phyloP scores from a whole-genome alignment of 75 land plant species.

The Sequoiadendron giganteum region DNA sequence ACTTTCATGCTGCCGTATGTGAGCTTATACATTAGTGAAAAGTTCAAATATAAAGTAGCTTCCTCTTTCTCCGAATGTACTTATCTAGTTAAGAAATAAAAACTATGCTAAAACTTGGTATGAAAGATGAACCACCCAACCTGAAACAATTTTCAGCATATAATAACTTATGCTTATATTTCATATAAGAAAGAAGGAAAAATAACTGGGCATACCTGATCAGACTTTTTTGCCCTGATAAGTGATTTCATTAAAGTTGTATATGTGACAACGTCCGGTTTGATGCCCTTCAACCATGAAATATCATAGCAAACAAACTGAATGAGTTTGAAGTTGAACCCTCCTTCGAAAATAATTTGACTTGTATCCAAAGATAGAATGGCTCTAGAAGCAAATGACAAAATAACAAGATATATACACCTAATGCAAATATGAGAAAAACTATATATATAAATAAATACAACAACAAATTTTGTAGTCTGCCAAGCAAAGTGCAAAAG shows the following conservation, averaged over 20 bases:
- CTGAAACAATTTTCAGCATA: background rate
- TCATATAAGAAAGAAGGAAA: background rate
- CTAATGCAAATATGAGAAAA: background rate
- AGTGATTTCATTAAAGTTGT: constrained; percentile 97
- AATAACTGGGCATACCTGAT: constrained; percentile 47
- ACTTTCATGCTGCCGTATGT: background rate
- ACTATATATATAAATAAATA: background rate
- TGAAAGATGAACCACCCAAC: background rate
- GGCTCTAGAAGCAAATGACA: background rate
- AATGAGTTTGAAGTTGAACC: background rate
- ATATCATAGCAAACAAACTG: constrained; percentile 8
- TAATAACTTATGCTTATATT: background rate
- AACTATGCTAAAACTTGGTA: background rate
- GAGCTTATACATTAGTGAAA: background rate
- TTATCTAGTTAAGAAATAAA: background rate
- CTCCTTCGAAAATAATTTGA: background rate
- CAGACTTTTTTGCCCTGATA: constrained; percentile 76
- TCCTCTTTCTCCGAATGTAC: background rate
- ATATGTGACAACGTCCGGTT: constrained; percentile 91
- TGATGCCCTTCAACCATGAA: constrained; percentile 57
- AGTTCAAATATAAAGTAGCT: background rate
- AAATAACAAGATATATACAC: background rate
- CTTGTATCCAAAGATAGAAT: background rate
- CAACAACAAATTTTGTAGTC: background rate
- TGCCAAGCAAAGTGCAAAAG: background rate